These are phyloP conservation scores for Podaxis pistillaris DNA, from an alignment of 768 basidiomycete genomes.

Conservation along the genomic window DNA sequence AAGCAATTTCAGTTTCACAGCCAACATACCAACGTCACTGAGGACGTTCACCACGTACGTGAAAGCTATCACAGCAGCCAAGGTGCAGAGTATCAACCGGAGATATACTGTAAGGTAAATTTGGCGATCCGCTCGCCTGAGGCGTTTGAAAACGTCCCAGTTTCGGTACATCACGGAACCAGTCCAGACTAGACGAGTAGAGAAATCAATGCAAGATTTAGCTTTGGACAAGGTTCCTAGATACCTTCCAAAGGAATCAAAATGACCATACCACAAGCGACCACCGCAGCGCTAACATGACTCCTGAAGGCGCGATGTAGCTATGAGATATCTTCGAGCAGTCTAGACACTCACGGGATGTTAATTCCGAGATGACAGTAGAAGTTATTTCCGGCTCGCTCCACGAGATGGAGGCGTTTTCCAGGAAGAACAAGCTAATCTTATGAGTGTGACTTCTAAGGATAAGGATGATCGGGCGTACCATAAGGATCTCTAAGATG, in stretches of 20 bases:
- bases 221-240: not conserved
- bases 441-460: not conserved
- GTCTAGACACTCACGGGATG: not conserved
- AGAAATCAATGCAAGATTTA: not conserved
- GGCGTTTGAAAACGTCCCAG: conserved; percentile 7
- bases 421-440: conserved; percentile 1
- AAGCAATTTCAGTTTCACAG: too few species aligned
- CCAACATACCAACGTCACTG: too few species aligned
- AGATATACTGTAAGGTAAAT: conserved; percentile 8
- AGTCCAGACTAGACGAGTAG: conserved; percentile 2
- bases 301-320: not conserved
- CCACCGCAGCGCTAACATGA: not conserved
- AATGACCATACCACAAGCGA: not conserved
- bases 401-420: conserved; percentile 2
- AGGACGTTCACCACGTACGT: not conserved
- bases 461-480: not conserved
- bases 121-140: conserved; percentile 2
- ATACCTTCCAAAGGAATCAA: conserved; percentile 12
- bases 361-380: conserved; percentile 8
- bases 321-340: too few species aligned
- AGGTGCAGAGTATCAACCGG: not conserved
- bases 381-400: conserved; percentile 3
- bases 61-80: conserved; percentile 1
- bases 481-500: conserved; percentile 9
- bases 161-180: conserved; percentile 2